phyloP scores from a whole-genome alignment of 768 basidiomycete genomes.

The Pleurotus ostreatus region DNA sequence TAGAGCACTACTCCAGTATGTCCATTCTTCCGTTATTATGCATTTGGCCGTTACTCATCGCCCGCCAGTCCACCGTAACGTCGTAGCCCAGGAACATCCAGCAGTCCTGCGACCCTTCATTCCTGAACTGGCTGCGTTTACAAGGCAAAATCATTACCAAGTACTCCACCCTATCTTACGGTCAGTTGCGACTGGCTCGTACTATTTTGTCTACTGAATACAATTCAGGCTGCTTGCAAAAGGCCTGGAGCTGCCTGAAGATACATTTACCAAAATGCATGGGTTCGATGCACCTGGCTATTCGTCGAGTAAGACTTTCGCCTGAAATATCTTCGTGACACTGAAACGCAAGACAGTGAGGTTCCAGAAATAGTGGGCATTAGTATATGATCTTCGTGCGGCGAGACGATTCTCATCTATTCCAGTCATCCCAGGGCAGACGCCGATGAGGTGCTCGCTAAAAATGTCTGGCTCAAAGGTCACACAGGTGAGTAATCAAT shows the following conservation, averaged over 20 bases:
- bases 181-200: too few species aligned
- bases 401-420: too few species aligned
- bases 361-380: too few species aligned
- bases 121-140: constrained; percentile 48
- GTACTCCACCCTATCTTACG: constrained; percentile 46
- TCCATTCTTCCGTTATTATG: too few species aligned
- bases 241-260: constrained; percentile 52
- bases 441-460: constrained; percentile 38
- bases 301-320: constrained; percentile 33
- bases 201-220: too few species aligned
- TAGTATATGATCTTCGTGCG: too few species aligned
- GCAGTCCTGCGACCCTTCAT: constrained; percentile 44
- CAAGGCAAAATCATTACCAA: constrained; percentile 45
- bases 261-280: constrained; percentile 45
- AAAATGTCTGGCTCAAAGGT: constrained; percentile 48
- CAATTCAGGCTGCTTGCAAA: too few species aligned
- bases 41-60: too few species aligned
- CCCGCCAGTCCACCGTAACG: constrained; percentile 49
- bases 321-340: too few species aligned
- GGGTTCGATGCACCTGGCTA: constrained; percentile 36
- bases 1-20: constrained; percentile 43
- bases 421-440: constrained; percentile 38
- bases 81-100: constrained; percentile 46
- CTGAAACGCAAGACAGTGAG: too few species aligned
- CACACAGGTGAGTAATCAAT: constrained; percentile 32